Evolutionary conservation across 1,284 basidiomycete species (phyloP).

Genomic region (Heterobasidion parviporum): DNA sequence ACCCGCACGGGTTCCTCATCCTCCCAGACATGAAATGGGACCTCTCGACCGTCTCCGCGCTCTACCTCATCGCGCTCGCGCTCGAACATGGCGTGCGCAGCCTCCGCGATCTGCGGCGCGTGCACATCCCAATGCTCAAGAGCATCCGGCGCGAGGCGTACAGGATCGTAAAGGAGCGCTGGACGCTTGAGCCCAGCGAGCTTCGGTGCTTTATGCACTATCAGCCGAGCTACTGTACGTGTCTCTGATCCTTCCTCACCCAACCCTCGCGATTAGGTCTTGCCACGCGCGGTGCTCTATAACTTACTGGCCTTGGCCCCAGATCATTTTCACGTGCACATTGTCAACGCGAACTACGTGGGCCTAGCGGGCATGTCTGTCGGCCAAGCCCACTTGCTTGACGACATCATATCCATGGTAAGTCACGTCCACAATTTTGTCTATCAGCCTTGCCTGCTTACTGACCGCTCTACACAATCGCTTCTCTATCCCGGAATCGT

Average conservation of each 20-base stretch:
- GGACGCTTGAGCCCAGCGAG: constrained; percentile 49
- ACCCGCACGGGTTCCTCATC: constrained; percentile 61
- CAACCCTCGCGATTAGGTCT: background rate
- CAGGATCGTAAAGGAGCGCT: constrained; percentile 48
- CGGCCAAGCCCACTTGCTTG: constrained; percentile 89
- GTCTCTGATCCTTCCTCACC: background rate
- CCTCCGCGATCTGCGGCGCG: constrained; percentile 60
- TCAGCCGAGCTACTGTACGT: constrained; percentile 92
- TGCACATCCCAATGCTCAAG: constrained; percentile 65
- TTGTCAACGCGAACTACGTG: constrained; percentile 72
- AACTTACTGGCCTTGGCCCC: background rate
- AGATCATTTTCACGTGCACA: constrained; percentile 96
- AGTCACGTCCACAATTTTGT: constrained; percentile 16
- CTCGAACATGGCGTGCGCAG: constrained; percentile 50
- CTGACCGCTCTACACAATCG: background rate
- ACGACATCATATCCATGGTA: constrained; percentile 83
- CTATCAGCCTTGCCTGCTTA: background rate
- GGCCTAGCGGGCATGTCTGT: constrained; percentile 67
- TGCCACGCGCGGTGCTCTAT: background rate
- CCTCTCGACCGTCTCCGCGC: constrained; percentile 53
- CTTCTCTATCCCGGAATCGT: background rate
- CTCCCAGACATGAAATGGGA: constrained; percentile 97
- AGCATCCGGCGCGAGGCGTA: constrained; percentile 54
- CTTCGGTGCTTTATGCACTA: constrained; percentile 89
- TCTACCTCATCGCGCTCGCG: constrained; percentile 74